Evolutionary conservation across 805 yeast genomes (phyloP).

Genomic region (Candida dendrica): DNA sequence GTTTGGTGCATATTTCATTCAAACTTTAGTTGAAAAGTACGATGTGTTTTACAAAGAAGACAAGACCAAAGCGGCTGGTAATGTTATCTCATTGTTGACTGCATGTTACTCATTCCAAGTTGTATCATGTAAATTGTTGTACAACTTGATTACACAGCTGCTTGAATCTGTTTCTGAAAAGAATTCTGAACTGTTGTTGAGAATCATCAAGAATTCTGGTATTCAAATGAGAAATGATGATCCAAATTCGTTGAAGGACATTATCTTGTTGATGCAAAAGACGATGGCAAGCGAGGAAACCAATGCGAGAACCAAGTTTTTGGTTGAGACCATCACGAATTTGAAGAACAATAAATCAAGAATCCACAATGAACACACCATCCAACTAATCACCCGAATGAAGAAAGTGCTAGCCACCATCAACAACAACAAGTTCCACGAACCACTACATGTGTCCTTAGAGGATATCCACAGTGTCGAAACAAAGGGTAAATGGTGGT

Average conservation of each 20-base stretch:
- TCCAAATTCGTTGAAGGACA: conserved; percentile 76
- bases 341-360: conserved; percentile 80
- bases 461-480: conserved; percentile 75
- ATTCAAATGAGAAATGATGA: conserved; percentile 85
- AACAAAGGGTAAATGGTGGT: conserved; percentile 96
- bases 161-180: conserved; percentile 53
- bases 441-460: conserved; percentile 78
- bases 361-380: conserved; percentile 40
- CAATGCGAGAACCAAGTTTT: conserved; percentile 66
- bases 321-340: conserved; percentile 79
- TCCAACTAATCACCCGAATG: conserved; percentile 47
- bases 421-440: conserved; percentile 39
- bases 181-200: conserved; percentile 71
- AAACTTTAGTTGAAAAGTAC: conserved; percentile 67
- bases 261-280: conserved; percentile 50
- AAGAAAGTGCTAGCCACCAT: conserved; percentile 57
- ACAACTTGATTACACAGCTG: conserved; percentile 60
- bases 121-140: conserved; percentile 64
- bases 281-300: conserved; percentile 27
- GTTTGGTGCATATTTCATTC: conserved; percentile 83
- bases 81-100: conserved; percentile 66
- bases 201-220: conserved; percentile 71
- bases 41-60: conserved; percentile 35
- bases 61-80: conserved; percentile 46
- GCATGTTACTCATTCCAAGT: conserved; percentile 74